A percentile compares a stretch with the other conserved stretches of the same genome.
phyloP scores from a whole-genome alignment of 176 grass and related monocot species.

The Aegilops longissima region DNA sequence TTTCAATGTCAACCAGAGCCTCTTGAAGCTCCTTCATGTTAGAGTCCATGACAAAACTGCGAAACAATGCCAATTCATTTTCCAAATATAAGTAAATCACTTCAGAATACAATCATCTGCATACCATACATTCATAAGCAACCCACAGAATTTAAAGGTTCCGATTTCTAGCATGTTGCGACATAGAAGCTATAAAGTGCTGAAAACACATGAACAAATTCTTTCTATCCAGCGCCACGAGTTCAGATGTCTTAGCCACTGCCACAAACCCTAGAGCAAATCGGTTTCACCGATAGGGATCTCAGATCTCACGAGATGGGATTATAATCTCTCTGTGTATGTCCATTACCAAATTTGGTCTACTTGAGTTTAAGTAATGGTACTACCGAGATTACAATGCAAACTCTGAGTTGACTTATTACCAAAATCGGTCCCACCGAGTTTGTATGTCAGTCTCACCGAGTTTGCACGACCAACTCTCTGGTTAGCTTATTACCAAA shows the following conservation, averaged over 20 bases:
- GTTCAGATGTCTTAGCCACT: too few relatives aligned
- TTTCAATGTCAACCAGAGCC: constrained; percentile 70
- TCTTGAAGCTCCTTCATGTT: constrained; percentile 68
- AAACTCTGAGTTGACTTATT: too few relatives aligned
- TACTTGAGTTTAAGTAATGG: too few relatives aligned
- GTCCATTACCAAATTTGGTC: too few relatives aligned
- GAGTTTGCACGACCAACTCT: too few relatives aligned
- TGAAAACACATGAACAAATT: neutral
- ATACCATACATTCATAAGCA: neutral
- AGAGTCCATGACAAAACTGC: constrained; percentile 58
- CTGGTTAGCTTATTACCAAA: too few relatives aligned
- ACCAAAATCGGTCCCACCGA: too few relatives aligned
- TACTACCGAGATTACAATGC: too few relatives aligned
- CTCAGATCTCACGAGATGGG: too few relatives aligned
- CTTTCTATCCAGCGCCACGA: too few relatives aligned
- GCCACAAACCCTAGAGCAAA: neutral
- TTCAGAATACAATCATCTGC: neutral
- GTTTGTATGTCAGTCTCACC: too few relatives aligned
- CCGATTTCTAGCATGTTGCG: neutral
- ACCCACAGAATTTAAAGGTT: neutral
- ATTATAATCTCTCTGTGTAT: too few relatives aligned
- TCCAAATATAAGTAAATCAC: neutral
- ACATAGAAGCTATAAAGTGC: neutral
- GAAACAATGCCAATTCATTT: constrained; percentile 17
- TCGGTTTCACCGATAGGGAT: neutral